Conservation (phyloP, 306 rosid species). For the Rosa multiflora region DNA sequence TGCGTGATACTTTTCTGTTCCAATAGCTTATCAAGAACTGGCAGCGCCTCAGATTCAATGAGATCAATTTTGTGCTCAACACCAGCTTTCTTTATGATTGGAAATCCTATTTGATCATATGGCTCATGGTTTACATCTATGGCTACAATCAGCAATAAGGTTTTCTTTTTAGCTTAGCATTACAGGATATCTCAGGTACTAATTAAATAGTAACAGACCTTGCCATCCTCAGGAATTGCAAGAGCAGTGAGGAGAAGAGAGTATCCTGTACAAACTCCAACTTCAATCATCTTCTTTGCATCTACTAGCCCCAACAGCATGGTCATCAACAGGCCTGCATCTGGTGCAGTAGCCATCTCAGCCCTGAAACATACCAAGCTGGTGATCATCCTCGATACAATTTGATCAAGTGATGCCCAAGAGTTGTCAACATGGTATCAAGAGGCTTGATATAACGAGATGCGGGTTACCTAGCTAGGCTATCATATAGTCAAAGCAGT, state of each 20-base stretch:
- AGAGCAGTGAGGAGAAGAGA: constrained; percentile 74
- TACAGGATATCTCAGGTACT: not conserved
- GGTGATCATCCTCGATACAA: not conserved
- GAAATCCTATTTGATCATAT: constrained; percentile 53
- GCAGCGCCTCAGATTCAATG: constrained; percentile 50
- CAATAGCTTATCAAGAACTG: constrained; percentile 47
- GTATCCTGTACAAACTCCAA: constrained; percentile 62
- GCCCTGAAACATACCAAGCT: constrained; percentile 30
- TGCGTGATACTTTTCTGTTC: constrained; percentile 33
- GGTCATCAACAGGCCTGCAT: constrained; percentile 46
- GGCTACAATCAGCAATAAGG: constrained; percentile 45
- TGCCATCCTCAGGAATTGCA: constrained; percentile 51
- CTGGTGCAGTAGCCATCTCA: constrained; percentile 39
- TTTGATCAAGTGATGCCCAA: not conserved
- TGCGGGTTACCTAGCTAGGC: not conserved
- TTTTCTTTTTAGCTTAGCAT: not conserved
- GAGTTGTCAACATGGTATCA: too few species aligned
- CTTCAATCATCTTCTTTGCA: constrained; percentile 57
- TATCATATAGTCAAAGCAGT: not conserved
- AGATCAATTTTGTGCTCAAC: constrained; percentile 61
- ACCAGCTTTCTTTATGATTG: constrained; percentile 57
- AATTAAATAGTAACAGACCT: constrained; percentile 13
- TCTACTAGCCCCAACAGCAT: constrained; percentile 46
- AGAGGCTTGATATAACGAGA: too few species aligned
- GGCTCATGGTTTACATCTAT: constrained; percentile 42